A percentile compares a stretch with the other conserved stretches of the same genome.
These are phyloP conservation scores for Castanea crenata DNA, from an alignment of 306 rosid species.

Conservation along the genomic window DNA sequence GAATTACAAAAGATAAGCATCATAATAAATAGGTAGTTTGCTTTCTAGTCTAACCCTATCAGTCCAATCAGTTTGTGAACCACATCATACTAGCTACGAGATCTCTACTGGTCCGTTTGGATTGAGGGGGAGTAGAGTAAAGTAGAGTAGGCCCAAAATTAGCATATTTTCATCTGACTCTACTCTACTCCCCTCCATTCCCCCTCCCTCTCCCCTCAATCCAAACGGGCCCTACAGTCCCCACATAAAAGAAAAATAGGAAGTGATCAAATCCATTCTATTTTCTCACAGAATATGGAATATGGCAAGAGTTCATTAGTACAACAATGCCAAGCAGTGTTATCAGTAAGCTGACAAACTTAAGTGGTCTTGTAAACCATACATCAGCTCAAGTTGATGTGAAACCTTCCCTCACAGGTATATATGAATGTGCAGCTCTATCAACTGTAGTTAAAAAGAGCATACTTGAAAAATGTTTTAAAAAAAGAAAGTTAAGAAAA, in stretches of 20 bases:
- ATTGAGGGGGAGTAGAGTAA: too few relatives aligned
- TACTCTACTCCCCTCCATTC: too few relatives aligned
- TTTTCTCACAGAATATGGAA: background rate
- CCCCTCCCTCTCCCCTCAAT: too few relatives aligned
- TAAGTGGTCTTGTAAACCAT: background rate
- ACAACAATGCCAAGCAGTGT: background rate
- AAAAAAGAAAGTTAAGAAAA: background rate
- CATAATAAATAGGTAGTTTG: background rate
- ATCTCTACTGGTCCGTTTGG: background rate
- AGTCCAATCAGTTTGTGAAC: background rate
- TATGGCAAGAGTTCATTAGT: background rate
- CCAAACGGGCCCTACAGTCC: background rate
- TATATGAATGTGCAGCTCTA: background rate
- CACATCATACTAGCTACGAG: background rate
- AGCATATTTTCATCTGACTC: too few relatives aligned
- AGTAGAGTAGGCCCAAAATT: too few relatives aligned
- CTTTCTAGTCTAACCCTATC: conserved; percentile 4
- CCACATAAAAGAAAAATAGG: background rate
- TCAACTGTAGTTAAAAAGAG: background rate
- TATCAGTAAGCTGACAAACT: background rate
- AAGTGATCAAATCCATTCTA: background rate
- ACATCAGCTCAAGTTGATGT: background rate
- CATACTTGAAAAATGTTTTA: background rate
- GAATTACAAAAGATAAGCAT: background rate
- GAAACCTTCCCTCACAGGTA: background rate